These are phyloP conservation scores for Polygonum maritimum DNA, from an alignment of 148 eudicot genomes.

Conservation along the genomic window DNA sequence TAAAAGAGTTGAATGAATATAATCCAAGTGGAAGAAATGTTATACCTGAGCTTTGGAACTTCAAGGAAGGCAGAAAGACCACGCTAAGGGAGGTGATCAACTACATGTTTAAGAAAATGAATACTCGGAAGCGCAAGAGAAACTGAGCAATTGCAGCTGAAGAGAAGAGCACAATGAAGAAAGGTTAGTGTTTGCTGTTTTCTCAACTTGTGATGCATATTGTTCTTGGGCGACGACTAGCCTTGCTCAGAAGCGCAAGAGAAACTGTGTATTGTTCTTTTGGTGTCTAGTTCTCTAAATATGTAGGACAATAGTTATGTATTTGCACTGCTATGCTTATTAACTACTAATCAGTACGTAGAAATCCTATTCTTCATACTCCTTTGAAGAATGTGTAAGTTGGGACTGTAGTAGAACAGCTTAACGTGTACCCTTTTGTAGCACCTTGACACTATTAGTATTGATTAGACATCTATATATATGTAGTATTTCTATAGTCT, in stretches of 20 bases:
- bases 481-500: too few species aligned
- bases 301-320: too few species aligned
- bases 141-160: neutral
- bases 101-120: slow-evolving; percentile 37
- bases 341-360: too few species aligned
- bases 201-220: neutral
- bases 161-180: neutral
- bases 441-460: too few species aligned
- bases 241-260: slow-evolving; percentile 29
- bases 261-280: slow-evolving; percentile 9
- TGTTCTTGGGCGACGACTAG: neutral
- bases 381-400: too few species aligned
- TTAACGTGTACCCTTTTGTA: too few species aligned
- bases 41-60: slow-evolving; percentile 58
- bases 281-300: too few species aligned
- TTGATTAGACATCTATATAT: too few species aligned
- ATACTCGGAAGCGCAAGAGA: slow-evolving; percentile 34
- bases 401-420: too few species aligned
- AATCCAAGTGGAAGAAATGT: slow-evolving; percentile 69
- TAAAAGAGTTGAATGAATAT: slow-evolving; percentile 50
- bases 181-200: neutral
- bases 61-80: slow-evolving; percentile 50
- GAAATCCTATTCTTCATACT: too few species aligned
- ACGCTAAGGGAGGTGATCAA: slow-evolving; percentile 58
- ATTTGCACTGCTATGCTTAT: too few species aligned